Evolutionary conservation across 495 filamentous ascomycete species (phyloP), one percentile per base, ranked within the genome.

Genomic region (Xylaria telfairii): DNA sequence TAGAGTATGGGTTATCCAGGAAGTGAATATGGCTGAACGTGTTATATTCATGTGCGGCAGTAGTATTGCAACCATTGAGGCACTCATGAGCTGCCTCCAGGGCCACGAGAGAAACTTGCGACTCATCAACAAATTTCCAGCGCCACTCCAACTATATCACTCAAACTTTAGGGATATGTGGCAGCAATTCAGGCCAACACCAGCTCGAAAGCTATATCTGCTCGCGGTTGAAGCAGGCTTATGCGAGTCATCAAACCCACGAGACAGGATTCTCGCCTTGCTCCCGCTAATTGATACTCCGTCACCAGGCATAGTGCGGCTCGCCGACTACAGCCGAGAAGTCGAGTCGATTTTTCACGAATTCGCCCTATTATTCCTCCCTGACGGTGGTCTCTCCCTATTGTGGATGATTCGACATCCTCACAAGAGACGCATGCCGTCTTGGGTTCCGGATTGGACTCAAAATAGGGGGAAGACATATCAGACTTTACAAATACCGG

Each of bases 341-440:
- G 2, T 8, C 8, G n/a, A 42, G n/a, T n/a, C 0, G 21, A 21
- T 61, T 13, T 61, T 61, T 9, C 8, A 26, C 10, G 8, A 41
- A 61, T 26, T 61, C 21, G 34, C 57, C 24, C 10, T 21, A 1
- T 39, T 42, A 3, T 7, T 61, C 57, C 37, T 61, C n/a, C 2
- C 0, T 12, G n/a, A 61, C 3, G 57, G 19, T 4, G 57, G 57
- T 6, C 57, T 61, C 1, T 17, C 32, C 10, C 13, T 61, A 41
- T 26, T 61, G 12, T 42, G 19, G 57, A 42, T 61, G 57, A 41
- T 61, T 61, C 57, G 57, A 9, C 37, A 61, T 13, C 57, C 57
- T 19, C 34, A 41, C 7, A 1, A 1, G 19, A 37, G 9, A 24
- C 26, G 12, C 15, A 59, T 41, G 13, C 57, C 57, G 4, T 59